Evolutionary conservation across 2,329 filamentous ascomycete genomes (phyloP).

Genomic region (Biscogniauxia mediterranea): DNA sequence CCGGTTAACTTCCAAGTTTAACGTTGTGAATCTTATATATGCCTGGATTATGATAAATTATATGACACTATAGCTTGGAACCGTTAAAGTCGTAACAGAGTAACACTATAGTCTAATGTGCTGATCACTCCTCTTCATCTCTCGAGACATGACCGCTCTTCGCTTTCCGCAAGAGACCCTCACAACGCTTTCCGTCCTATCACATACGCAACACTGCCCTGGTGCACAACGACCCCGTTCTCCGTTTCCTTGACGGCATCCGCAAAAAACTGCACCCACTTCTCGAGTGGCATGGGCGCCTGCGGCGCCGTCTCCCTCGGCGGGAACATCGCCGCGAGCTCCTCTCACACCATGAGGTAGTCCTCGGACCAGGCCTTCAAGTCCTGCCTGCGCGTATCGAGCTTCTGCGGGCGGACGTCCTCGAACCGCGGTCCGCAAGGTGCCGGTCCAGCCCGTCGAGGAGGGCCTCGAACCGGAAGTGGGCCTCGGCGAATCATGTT

Average conservation of each 20-base stretch:
- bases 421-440: conserved; percentile 10
- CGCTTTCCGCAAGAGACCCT: background rate
- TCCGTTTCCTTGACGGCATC: conserved; percentile 26
- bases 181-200: background rate
- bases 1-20: too few species aligned
- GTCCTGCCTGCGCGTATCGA: conserved; percentile 12
- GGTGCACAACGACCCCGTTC: conserved; percentile 22
- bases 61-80: too few species aligned
- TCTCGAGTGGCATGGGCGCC: conserved; percentile 20
- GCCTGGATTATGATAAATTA: too few species aligned
- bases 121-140: too few species aligned
- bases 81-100: too few species aligned
- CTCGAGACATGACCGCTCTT: too few species aligned
- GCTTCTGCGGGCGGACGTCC: conserved; percentile 1
- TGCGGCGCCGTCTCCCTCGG: conserved; percentile 14
- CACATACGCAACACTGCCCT: conserved; percentile 5
- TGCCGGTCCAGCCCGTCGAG: conserved; percentile 12
- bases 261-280: conserved; percentile 18
- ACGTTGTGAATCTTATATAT: too few species aligned
- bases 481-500: conserved; percentile 6
- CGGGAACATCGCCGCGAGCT: conserved; percentile 21
- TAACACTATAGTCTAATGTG: too few species aligned
- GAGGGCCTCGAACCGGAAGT: conserved; percentile 2
- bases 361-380: conserved; percentile 28
- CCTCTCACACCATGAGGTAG: conserved; percentile 28